Conservation (phyloP, 1,284 basidiomycete species). For the Leccinum ponderosum region DNA sequence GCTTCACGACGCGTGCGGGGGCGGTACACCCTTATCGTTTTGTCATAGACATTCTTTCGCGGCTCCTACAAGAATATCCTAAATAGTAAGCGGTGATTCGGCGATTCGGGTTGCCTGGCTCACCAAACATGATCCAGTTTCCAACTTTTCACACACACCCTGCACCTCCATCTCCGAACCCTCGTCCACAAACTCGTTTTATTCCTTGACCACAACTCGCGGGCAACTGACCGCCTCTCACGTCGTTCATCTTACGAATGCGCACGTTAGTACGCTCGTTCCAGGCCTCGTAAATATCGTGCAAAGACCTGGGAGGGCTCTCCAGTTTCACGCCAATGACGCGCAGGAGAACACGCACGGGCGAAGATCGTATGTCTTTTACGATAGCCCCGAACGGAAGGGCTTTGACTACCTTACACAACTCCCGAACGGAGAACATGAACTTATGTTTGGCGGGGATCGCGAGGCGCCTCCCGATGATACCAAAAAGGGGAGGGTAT, state of each 20-base stretch:
- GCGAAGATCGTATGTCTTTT: slow-evolving; percentile 59
- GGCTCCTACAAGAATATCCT: slow-evolving; percentile 45
- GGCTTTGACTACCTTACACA: slow-evolving; percentile 77
- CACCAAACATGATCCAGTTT: slow-evolving; percentile 38
- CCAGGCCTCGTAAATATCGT: slow-evolving; percentile 60
- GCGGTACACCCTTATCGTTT: slow-evolving; percentile 61
- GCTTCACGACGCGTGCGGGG: slow-evolving; percentile 49
- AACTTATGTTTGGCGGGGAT: slow-evolving; percentile 67
- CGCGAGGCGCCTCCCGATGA: slow-evolving; percentile 34
- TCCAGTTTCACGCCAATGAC: slow-evolving; percentile 33
- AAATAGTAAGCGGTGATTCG: slow-evolving; percentile 36
- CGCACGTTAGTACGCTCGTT: slow-evolving; percentile 69
- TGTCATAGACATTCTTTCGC: slow-evolving; percentile 50
- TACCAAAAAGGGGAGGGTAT: slow-evolving; percentile 26
- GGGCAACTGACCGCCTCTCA: slow-evolving; percentile 57
- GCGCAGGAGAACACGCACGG: slow-evolving; percentile 32
- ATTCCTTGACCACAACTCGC: slow-evolving; percentile 52
- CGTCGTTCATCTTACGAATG: slow-evolving; percentile 81
- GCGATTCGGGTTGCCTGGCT: background rate
- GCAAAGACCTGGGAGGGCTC: slow-evolving; percentile 48
- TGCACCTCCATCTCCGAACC: slow-evolving; percentile 43
- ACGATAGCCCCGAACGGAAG: slow-evolving; percentile 38
- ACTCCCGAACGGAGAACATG: slow-evolving; percentile 47
- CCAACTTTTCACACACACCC: slow-evolving; percentile 47
- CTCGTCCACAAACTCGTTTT: slow-evolving; percentile 29